Base-by-base conservation (phyloP, 2,329 filamentous ascomycete species). In the Leptodontidium sp. region DNA sequence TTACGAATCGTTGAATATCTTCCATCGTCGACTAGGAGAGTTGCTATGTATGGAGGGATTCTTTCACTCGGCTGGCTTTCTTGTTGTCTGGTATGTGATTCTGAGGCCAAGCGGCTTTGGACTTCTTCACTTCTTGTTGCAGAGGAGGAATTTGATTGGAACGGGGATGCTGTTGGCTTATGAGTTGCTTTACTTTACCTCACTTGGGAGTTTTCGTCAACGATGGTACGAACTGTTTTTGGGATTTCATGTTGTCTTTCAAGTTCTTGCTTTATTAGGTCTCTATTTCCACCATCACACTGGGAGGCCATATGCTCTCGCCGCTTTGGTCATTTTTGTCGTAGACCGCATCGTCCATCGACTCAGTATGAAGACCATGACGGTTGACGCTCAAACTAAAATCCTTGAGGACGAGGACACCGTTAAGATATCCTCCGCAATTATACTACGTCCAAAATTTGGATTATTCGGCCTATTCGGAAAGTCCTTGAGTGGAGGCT, bases 1-100 rank as follows among this genome's bases (percentile, higher is more conserved):
- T 0, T 91, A 91, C 74, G 89, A 91, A 77, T 84, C 86, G 5
- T 80, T 91, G 52, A 90, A 91, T 75, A 85, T 91, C 57, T 84
- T 91, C 66, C 89, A 91, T 75, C 86, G 89, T 45, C 83, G 88
- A 4, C 81, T 90, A 1, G 88, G 89, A 29, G 88, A 90, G 76
- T 76, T 87, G 35, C 82, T 90, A 78, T 90, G 87, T 75, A 78
- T 89, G n/a, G 81, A 86, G 49, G 88, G 87, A 1, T 72, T 87
- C 0, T 69, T 90, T 0, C 89, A 91, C 72, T 82, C 84, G 43
- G 74, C 77, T 4, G 83, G 84, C 29, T 89, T 91, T 84, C 66
- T 88, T 0, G 71, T 80, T 2, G 80, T 83, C 6, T 91, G 86
- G 85, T 86, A 86, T 71, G 81, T 82, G 0, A 73, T 85, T 55